These are phyloP conservation scores for Crithidia acanthocephali DNA, from an alignment of 208 protist species.

Conservation along the genomic window DNA sequence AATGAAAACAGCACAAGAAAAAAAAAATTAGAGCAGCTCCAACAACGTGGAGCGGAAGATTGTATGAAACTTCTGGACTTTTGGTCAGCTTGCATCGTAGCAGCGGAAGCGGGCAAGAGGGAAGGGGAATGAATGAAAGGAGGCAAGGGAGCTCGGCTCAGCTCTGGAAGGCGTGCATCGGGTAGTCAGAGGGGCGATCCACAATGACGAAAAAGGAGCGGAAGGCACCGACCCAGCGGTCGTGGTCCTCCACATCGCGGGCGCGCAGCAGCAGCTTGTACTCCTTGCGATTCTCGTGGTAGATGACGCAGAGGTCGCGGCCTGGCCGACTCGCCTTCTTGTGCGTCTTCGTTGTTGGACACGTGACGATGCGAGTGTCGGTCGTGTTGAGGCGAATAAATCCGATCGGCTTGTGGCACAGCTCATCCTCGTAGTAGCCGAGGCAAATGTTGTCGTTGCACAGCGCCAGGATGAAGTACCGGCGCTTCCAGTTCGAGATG, in stretches of 20 bases:
- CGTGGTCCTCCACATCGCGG: constrained; percentile 35
- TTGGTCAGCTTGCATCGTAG: not conserved
- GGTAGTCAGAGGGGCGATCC: constrained; percentile 18
- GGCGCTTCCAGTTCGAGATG: constrained; percentile 60
- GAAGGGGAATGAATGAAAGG: constrained; percentile 5
- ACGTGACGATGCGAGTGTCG: constrained; percentile 59
- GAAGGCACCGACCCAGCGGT: constrained; percentile 43
- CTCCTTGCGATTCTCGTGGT: constrained; percentile 51
- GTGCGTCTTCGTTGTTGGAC: constrained; percentile 54
- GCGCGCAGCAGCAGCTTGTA: constrained; percentile 63
- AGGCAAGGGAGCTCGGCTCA: not conserved
- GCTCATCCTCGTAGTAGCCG: constrained; percentile 63
- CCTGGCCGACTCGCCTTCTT: constrained; percentile 57
- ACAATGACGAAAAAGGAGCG: constrained; percentile 28
- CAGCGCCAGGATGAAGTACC: constrained; percentile 57
- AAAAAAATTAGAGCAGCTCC: not conserved
- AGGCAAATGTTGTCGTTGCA: constrained; percentile 47
- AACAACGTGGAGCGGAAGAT: too few species aligned
- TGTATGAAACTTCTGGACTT: constrained; percentile 2
- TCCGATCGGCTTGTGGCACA: constrained; percentile 48
- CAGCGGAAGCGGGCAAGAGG: not conserved
- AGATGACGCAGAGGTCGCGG: constrained; percentile 63
- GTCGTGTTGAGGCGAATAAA: constrained; percentile 45
- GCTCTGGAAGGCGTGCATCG: constrained; percentile 13
- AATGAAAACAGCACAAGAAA: not conserved